These are phyloP conservation scores for Ceraceosorus bombacis DNA, from an alignment of 1,284 basidiomycete species.

Conservation along the genomic window DNA sequence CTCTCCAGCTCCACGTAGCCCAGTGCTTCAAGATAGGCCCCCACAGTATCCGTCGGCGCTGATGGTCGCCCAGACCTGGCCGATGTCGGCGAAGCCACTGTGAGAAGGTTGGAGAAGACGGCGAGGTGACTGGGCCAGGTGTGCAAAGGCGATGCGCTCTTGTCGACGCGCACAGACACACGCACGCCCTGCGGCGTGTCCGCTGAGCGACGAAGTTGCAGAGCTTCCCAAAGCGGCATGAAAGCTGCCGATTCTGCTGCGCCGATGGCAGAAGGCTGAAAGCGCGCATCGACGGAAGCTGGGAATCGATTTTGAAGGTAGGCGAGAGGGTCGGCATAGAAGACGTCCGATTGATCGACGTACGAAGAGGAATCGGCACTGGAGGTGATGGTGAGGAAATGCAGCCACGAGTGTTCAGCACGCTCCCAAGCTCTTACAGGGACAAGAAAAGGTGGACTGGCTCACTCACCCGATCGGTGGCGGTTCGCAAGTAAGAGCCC, in stretches of 20 bases:
- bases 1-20: constrained; percentile 66
- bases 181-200: too few species aligned
- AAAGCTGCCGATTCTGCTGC: neutral
- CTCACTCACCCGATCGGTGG: constrained; percentile 40
- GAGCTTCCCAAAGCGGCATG: neutral
- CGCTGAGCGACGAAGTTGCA: too few species aligned
- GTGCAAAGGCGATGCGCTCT: neutral
- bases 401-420: too few species aligned
- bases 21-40: constrained; percentile 53
- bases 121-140: constrained; percentile 73
- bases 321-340: constrained; percentile 64
- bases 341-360: constrained; percentile 72
- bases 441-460: too few species aligned
- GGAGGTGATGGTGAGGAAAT: too few species aligned
- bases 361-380: constrained; percentile 51
- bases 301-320: constrained; percentile 68
- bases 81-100: constrained; percentile 31
- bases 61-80: neutral
- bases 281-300: constrained; percentile 56
- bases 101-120: constrained; percentile 67
- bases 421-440: too few species aligned
- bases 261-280: constrained; percentile 61
- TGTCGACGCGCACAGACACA: too few species aligned
- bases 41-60: constrained; percentile 44
- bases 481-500: constrained; percentile 85